Evolutionary conservation across 2,329 filamentous ascomycete genomes (phyloP).

Genomic region (Phialophora macrospora): DNA sequence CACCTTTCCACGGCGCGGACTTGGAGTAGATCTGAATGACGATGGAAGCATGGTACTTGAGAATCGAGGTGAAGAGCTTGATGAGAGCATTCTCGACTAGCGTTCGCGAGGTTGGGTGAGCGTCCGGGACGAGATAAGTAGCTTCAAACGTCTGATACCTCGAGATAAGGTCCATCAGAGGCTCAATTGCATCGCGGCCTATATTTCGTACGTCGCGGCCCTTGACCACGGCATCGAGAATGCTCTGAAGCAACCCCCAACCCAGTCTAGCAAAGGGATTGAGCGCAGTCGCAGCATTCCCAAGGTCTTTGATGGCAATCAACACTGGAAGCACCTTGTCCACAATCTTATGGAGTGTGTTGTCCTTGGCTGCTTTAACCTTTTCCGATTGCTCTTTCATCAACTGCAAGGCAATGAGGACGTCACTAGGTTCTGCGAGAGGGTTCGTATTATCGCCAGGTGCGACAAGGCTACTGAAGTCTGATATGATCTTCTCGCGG

Average conservation of each 20-base stretch:
- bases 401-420: neutral
- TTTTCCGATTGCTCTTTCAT: neutral
- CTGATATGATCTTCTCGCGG: neutral
- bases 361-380: neutral
- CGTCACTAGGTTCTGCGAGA: too few relatives aligned
- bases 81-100: neutral
- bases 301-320: neutral
- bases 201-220: constrained; percentile 57
- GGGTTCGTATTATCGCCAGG: neutral
- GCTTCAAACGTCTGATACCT: neutral
- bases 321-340: neutral
- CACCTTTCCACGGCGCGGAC: neutral
- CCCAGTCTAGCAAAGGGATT: neutral
- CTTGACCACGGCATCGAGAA: neutral
- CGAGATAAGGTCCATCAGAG: neutral
- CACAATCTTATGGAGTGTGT: neutral
- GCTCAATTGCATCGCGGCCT: constrained; percentile 11
- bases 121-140: neutral
- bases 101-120: neutral
- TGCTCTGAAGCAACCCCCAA: neutral
- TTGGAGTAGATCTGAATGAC: neutral
- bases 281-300: neutral
- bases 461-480: neutral
- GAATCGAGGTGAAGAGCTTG: neutral
- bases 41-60: neutral